Evolutionary conservation across 2,329 filamentous ascomycete genomes (phyloP).

Genomic region (Balansia obtecta): DNA sequence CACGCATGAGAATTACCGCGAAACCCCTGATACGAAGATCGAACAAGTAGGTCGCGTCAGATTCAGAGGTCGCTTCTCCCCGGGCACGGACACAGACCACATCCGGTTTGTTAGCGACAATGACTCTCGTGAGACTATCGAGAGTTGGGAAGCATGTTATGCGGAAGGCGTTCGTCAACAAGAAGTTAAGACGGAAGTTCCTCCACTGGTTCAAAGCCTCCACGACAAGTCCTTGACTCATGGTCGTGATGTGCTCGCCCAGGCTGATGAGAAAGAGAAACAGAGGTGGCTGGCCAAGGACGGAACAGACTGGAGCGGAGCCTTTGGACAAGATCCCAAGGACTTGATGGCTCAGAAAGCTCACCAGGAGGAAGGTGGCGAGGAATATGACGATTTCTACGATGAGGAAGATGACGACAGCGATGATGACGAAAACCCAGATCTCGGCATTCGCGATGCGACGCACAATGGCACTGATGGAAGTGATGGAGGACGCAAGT

Average conservation of each 20-base stretch:
- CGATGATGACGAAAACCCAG: slow-evolving; percentile 28
- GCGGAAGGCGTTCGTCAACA: slow-evolving; percentile 71
- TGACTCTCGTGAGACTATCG: slow-evolving; percentile 81
- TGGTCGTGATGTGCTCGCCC: slow-evolving; percentile 68
- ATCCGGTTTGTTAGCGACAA: slow-evolving; percentile 75
- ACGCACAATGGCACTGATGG: slow-evolving; percentile 17
- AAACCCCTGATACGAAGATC: slow-evolving; percentile 62
- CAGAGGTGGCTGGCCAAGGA: slow-evolving; percentile 66
- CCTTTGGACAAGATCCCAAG: slow-evolving; percentile 68
- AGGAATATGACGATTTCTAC: slow-evolving; percentile 28
- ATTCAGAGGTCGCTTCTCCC: slow-evolving; percentile 74
- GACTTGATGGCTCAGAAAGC: slow-evolving; percentile 25
- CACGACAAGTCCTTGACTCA: slow-evolving; percentile 73
- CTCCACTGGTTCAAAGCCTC: slow-evolving; percentile 57
- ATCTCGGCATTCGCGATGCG: slow-evolving; percentile 49
- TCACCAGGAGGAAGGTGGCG: slow-evolving; percentile 20
- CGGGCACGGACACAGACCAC: slow-evolving; percentile 81
- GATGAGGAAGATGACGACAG: slow-evolving; percentile 21
- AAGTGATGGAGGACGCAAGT: slow-evolving; percentile 18
- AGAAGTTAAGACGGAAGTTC: slow-evolving; percentile 61
- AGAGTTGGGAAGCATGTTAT: slow-evolving; percentile 86
- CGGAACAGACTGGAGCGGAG: slow-evolving; percentile 76
- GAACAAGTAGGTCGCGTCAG: slow-evolving; percentile 69
- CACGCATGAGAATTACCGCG: slow-evolving; percentile 60
- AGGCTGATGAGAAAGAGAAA: slow-evolving; percentile 59